A percentile compares a stretch with the other conserved stretches of the same genome.
Conservation (phyloP, 2,329 filamentous ascomycete genomes). For the Calonectria henricotiae region DNA sequence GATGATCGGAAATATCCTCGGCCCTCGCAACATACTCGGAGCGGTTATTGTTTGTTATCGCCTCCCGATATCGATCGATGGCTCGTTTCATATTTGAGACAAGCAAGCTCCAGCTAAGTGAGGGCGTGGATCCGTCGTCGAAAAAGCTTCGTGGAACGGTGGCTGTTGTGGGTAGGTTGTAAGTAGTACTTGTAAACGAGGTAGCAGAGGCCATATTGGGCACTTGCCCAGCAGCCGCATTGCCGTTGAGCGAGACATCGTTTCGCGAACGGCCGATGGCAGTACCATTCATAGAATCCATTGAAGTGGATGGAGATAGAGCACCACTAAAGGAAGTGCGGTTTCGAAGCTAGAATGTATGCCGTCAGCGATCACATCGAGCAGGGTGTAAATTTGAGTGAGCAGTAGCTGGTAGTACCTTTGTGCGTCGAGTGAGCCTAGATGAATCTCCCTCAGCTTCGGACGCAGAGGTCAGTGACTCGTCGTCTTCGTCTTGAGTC, state of each 20-base stretch:
- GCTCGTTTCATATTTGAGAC: slow-evolving; percentile 94
- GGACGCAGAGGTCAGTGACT: slow-evolving; percentile 87
- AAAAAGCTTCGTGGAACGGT: slow-evolving; percentile 88
- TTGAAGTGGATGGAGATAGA: slow-evolving; percentile 89
- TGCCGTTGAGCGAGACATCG: slow-evolving; percentile 69
- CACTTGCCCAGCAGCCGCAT: slow-evolving; percentile 58
- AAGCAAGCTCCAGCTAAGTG: slow-evolving; percentile 90
- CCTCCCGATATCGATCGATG: slow-evolving; percentile 90
- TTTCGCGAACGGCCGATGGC: slow-evolving; percentile 72
- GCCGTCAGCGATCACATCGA: slow-evolving; percentile 37
- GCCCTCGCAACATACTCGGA: slow-evolving; percentile 94
- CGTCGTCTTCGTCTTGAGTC: slow-evolving; percentile 89
- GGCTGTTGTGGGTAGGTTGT: slow-evolving; percentile 72
- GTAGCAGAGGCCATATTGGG: slow-evolving; percentile 74
- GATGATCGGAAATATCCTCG: slow-evolving; percentile 98
- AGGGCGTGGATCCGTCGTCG: slow-evolving; percentile 86
- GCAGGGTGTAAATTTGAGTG: neutral
- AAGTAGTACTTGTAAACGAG: slow-evolving; percentile 74
- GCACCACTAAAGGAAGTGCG: slow-evolving; percentile 80
- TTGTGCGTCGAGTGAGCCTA: slow-evolving; percentile 78
- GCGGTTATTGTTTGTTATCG: slow-evolving; percentile 86
- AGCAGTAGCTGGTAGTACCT: slow-evolving; percentile 64
- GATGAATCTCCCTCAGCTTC: slow-evolving; percentile 85
- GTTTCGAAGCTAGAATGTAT: slow-evolving; percentile 67
- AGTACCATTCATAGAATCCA: slow-evolving; percentile 87